Evolutionary conservation across 164 flowering plant species (phyloP).

Genomic region (Kalanchoe fedtschenkoi): DNA sequence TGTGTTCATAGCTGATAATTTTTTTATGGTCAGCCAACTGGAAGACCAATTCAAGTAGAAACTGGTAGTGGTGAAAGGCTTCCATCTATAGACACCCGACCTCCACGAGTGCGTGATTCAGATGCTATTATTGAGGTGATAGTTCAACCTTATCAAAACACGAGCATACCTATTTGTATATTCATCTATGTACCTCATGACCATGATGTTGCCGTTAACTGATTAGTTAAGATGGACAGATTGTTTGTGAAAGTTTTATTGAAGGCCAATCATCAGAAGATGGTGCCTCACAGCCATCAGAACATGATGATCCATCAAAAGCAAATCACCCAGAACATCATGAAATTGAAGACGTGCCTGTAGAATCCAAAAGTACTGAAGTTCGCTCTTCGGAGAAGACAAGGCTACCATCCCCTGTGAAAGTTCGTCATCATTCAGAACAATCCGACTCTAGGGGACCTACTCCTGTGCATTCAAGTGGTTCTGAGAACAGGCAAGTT

Average conservation of each 20-base stretch:
- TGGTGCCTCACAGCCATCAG: slow-evolving; percentile 33
- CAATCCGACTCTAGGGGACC: slow-evolving; percentile 31
- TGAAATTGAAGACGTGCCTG: slow-evolving; percentile 28
- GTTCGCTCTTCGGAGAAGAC: slow-evolving; percentile 20
- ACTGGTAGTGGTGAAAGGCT: slow-evolving; percentile 39
- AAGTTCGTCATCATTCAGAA: slow-evolving; percentile 19
- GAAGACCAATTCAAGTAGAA: slow-evolving; percentile 65
- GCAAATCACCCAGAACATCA: slow-evolving; percentile 26
- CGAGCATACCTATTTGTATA: background rate
- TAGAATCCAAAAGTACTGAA: slow-evolving; percentile 25
- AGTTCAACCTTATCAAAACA: background rate
- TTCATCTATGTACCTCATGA: background rate
- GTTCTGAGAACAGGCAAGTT: background rate
- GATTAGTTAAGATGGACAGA: slow-evolving; percentile 37
- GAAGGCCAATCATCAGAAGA: slow-evolving; percentile 55
- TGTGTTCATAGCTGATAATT: background rate
- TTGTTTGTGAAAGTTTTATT: slow-evolving; percentile 54
- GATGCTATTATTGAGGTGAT: slow-evolving; percentile 92
- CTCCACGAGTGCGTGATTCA: slow-evolving; percentile 38
- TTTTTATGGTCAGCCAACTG: slow-evolving; percentile 53
- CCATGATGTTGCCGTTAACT: slow-evolving; percentile 7
- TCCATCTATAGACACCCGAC: slow-evolving; percentile 40
- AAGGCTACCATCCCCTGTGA: slow-evolving; percentile 25
- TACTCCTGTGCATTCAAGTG: slow-evolving; percentile 12
- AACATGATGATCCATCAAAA: slow-evolving; percentile 19